A percentile compares a stretch with the other conserved stretches of the same genome.
Conservation (phyloP, 352 stramenopile genomes). For the Aphanomyces cochlioides region DNA sequence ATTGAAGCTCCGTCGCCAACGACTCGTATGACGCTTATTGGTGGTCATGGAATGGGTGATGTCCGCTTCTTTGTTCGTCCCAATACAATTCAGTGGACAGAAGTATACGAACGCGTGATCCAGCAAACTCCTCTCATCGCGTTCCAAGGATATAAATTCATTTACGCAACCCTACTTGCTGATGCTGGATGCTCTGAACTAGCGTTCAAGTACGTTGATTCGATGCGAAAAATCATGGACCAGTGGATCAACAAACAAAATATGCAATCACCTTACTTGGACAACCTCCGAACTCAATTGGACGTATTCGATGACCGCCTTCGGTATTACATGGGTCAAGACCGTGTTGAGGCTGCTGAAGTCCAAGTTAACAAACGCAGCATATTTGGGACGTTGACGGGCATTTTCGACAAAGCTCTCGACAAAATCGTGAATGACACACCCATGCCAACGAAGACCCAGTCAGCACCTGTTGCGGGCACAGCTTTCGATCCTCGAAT, state of each 20-base stretch:
- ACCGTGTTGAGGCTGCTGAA: slow-evolving; percentile 39
- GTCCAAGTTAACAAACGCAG: slow-evolving; percentile 32
- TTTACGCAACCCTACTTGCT: slow-evolving; percentile 81
- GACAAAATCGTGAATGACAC: slow-evolving; percentile 28
- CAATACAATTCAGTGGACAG: slow-evolving; percentile 68
- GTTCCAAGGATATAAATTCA: slow-evolving; percentile 87
- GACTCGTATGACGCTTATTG: slow-evolving; percentile 78
- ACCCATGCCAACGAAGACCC: neutral
- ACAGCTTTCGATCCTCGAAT: slow-evolving; percentile 15
- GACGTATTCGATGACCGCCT: slow-evolving; percentile 81
- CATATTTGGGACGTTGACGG: slow-evolving; percentile 19
- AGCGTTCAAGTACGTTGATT: slow-evolving; percentile 83
- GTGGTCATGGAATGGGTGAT: slow-evolving; percentile 62
- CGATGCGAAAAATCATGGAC: slow-evolving; percentile 78
- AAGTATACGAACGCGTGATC: slow-evolving; percentile 73
- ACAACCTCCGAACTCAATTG: slow-evolving; percentile 85
- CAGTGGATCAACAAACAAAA: slow-evolving; percentile 77
- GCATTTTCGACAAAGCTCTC: slow-evolving; percentile 25
- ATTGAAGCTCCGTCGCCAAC: slow-evolving; percentile 71
- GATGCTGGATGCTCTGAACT: slow-evolving; percentile 81
- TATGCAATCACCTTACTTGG: slow-evolving; percentile 75
- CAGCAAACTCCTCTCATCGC: slow-evolving; percentile 60
- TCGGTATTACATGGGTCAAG: slow-evolving; percentile 78
- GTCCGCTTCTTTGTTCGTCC: slow-evolving; percentile 82
- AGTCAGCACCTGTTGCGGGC: neutral